These are phyloP conservation scores for Didymellaceae sp. DNA, from an alignment of 2,329 filamentous ascomycete genomes.

Conservation along the genomic window DNA sequence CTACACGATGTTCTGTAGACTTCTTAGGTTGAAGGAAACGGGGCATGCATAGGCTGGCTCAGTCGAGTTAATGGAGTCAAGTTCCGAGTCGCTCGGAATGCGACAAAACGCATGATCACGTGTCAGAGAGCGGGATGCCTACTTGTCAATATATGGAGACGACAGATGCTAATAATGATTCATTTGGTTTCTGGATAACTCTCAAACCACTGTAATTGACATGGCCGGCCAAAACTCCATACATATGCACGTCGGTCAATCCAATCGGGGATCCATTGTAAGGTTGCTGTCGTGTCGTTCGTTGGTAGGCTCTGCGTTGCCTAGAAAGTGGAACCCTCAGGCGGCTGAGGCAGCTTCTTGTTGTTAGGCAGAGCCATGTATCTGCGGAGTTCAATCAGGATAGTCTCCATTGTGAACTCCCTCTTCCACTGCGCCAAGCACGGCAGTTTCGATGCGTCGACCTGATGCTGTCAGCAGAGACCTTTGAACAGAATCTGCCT, in stretches of 20 bases:
- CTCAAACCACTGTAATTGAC: constrained; percentile 16
- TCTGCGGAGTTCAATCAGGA: constrained; percentile 86
- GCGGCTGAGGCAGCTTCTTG: constrained; percentile 94
- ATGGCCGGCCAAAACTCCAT: constrained; percentile 37
- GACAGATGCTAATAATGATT: constrained; percentile 14
- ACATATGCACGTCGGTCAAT: constrained; percentile 35
- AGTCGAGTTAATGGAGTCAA: constrained; percentile 17
- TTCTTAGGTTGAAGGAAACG: constrained; percentile 53
- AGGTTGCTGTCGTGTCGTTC: constrained; percentile 15
- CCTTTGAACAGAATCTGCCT: not conserved
- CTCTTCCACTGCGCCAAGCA: constrained; percentile 91
- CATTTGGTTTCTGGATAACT: constrained; percentile 14
- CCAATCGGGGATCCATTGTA: constrained; percentile 1
- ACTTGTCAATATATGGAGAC: not conserved
- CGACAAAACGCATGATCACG: constrained; percentile 29
- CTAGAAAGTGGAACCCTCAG: constrained; percentile 75
- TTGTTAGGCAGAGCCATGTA: constrained; percentile 91
- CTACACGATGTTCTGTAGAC: constrained; percentile 59
- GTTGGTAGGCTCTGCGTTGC: not conserved
- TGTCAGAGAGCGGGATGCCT: not conserved
- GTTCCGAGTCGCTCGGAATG: constrained; percentile 12
- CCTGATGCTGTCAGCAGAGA: constrained; percentile 54
- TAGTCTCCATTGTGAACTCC: constrained; percentile 93
- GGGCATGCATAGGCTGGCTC: constrained; percentile 52
- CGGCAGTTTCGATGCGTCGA: constrained; percentile 82